Percentiles rank a stretch among this genome's conserved stretches.
These are phyloP conservation scores for Pugionium dolabratum DNA, from an alignment of 345 rosid genomes.

Conservation along the genomic window DNA sequence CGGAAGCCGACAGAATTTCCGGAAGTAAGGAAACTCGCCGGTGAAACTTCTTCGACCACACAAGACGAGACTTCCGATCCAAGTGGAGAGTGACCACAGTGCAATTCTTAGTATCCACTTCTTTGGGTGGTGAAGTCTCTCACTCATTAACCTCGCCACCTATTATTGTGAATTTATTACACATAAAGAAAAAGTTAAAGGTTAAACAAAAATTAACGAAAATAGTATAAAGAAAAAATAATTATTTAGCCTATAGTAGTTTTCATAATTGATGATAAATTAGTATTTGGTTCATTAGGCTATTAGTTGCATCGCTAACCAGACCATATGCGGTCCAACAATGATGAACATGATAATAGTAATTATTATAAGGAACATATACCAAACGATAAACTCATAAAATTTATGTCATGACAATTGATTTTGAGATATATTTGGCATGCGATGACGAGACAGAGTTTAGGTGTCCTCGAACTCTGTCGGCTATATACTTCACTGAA, in stretches of 20 bases:
- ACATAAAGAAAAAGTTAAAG: background rate
- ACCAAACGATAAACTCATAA: no score
- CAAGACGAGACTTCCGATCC: conserved; percentile 66
- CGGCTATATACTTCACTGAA: conserved; percentile 5
- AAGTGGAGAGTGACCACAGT: conserved; percentile 66
- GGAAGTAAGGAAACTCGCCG: conserved; percentile 53
- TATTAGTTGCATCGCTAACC: background rate
- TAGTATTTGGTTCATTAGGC: background rate
- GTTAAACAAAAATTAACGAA: background rate
- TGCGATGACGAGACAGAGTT: background rate
- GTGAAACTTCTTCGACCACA: conserved; percentile 63
- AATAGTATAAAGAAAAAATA: background rate
- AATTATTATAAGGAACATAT: background rate
- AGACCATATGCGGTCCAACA: background rate
- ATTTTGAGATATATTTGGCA: conserved; percentile 5
- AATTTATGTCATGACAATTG: background rate
- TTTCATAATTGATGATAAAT: background rate
- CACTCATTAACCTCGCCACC: conserved; percentile 61
- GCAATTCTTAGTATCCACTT: conserved; percentile 55
- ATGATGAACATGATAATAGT: background rate
- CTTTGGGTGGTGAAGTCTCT: conserved; percentile 73
- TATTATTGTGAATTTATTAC: background rate
- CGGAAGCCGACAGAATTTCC: conserved; percentile 51
- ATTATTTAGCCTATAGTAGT: background rate
- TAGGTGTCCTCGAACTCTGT: conserved; percentile 19